Percentiles rank a stretch among this genome's conserved stretches.
Conservation (phyloP, 164 flowering plant genomes). For the Berberis thunbergii region DNA sequence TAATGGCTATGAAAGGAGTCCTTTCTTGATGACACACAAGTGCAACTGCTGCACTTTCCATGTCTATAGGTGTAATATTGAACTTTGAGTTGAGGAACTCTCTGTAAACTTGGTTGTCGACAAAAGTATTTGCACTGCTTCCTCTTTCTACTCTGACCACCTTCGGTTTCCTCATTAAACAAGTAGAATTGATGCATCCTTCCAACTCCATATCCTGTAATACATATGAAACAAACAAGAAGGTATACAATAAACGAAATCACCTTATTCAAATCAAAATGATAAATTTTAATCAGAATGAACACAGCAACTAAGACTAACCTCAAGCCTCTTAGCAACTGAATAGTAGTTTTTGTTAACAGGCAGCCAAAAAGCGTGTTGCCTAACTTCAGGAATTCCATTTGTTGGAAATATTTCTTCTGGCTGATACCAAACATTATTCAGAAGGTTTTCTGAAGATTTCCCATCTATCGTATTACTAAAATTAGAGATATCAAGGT, state of each 20-base stretch:
- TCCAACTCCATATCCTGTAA: neutral
- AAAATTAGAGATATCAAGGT: conserved; percentile 35
- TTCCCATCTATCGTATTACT: conserved; percentile 5
- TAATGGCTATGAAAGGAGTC: conserved; percentile 27
- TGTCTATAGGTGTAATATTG: conserved; percentile 25
- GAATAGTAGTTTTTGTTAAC: conserved; percentile 21
- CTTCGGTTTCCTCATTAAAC: conserved; percentile 22
- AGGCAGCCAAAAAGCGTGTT: conserved; percentile 67
- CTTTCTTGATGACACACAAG: conserved; percentile 24
- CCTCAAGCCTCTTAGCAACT: conserved; percentile 20
- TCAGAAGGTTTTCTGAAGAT: conserved; percentile 31
- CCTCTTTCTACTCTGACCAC: conserved; percentile 25
- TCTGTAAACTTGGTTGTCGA: conserved; percentile 31
- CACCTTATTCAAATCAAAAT: neutral
- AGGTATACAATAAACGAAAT: no score
- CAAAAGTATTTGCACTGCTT: conserved; percentile 21
- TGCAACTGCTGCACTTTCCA: conserved; percentile 38
- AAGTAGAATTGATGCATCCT: conserved; percentile 8
- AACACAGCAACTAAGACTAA: neutral
- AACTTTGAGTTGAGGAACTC: conserved; percentile 23
- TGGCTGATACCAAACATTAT: conserved; percentile 70
- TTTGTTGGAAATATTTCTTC: conserved; percentile 57
- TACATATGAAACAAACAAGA: neutral
- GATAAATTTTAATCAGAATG: neutral
- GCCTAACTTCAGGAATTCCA: conserved; percentile 54